Evolutionary conservation across 208 protist genomes (phyloP), one percentile per base, ranked within the genome.

Genomic region (Porcisia hertigi): DNA sequence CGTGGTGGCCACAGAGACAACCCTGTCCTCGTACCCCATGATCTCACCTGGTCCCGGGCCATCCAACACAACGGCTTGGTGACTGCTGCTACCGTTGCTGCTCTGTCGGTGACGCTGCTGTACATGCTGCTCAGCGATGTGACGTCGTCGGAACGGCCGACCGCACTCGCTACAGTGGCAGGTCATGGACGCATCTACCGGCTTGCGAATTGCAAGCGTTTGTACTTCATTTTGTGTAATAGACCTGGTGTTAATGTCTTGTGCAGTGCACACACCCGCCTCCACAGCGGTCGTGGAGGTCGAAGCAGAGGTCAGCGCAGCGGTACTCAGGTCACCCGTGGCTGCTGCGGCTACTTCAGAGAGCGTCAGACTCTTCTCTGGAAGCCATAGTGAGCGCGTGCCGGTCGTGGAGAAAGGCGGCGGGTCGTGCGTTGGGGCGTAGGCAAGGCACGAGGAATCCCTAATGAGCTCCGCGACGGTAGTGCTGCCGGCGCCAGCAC

Each of bases 111-210:
- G 91, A 7, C 83, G 82, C 62, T 75, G 69, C 60, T 72, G 81
- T 53, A 93, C 86, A 75, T 96, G 92, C 41, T 77, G 76, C 69
- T 81, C 80, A 8, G 88, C 89, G 39, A 76, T 77, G 16, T 74
- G 71, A 2, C 74, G 65, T 5, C 76, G 62, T 3, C 89, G 77
- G 73, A 88, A 96, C 2, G 80, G 76, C 25, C 88, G 89, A 8
- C 88, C 86, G 70, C 92, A 96, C 1, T 73, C 34, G 45, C 71
- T 89, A 79, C 92, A 96, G 71, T 93, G 88, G 71, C 86, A 92
- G 39, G 41, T 60, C 83, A 86, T 86, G 12, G 78, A 80, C 30
- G 62, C 49, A 64, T 91, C 86, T 0, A 85, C 73, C 14, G 85
- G 64, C 6, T 77, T 82, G 0, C 88, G 81, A 5, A 75, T 54